Conservation (phyloP, 2,329 filamentous ascomycete species). For the Fusarium chaquense region DNA sequence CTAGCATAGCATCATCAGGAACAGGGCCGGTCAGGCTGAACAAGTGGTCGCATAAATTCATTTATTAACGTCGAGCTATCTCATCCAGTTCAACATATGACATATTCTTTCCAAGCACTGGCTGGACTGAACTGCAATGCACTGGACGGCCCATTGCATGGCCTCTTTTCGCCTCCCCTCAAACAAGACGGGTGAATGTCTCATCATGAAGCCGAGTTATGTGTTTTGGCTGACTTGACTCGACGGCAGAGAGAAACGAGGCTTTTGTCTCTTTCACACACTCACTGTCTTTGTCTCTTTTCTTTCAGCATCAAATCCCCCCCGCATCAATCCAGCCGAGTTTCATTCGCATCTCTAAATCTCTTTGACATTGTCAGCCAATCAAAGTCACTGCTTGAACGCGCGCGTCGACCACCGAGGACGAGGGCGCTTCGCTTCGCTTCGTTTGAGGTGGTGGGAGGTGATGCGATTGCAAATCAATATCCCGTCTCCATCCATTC, state of each 20-base stretch:
- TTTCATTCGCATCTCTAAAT: slow-evolving; percentile 7
- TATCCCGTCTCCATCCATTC: background rate
- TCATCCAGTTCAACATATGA: background rate
- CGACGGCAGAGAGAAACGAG: background rate
- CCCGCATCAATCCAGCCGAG: slow-evolving; percentile 11
- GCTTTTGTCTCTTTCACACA: background rate
- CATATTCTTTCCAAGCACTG: background rate
- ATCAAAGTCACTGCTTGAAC: slow-evolving; percentile 11
- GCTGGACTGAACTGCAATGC: background rate
- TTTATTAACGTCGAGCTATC: background rate
- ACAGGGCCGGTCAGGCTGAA: slow-evolving; percentile 2
- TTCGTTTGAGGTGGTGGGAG: background rate
- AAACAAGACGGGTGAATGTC: slow-evolving; percentile 18
- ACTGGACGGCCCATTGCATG: slow-evolving; percentile 1
- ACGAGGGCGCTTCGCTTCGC: slow-evolving; percentile 20
- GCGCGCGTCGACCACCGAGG: slow-evolving; percentile 31
- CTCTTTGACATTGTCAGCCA: slow-evolving; percentile 4
- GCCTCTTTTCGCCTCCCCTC: slow-evolving; percentile 25
- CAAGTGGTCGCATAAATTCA: slow-evolving; percentile 20
- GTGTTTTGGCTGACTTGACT: slow-evolving; percentile 1
- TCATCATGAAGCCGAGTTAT: slow-evolving; percentile 10
- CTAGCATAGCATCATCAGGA: slow-evolving; percentile 26
- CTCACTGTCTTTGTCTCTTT: background rate
- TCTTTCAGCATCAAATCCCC: slow-evolving; percentile 11
- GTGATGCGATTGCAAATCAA: slow-evolving; percentile 6